A percentile compares a stretch with the other conserved stretches of the same genome.
Evolutionary conservation across 768 basidiomycete genomes (phyloP).

Genomic region (Ephemerocybe angulata): DNA sequence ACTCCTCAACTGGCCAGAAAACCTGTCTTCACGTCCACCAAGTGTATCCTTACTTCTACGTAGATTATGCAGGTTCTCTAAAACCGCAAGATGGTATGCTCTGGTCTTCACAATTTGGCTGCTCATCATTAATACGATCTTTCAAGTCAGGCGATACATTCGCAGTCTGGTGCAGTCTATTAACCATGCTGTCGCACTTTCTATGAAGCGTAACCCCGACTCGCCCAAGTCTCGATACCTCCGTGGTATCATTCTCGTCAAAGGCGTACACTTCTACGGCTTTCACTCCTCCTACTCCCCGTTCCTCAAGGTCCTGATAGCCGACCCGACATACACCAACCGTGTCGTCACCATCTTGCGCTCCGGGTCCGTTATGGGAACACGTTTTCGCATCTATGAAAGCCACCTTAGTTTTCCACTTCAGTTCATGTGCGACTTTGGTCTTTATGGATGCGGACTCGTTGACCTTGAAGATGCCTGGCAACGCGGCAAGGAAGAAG

Average conservation of each 20-base stretch:
- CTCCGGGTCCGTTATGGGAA: conserved; percentile 79
- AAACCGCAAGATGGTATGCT: conserved; percentile 56
- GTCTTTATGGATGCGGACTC: conserved; percentile 91
- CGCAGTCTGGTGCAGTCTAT: conserved; percentile 66
- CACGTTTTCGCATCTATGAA: conserved; percentile 78
- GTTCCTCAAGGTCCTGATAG: conserved; percentile 82
- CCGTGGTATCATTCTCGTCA: conserved; percentile 79
- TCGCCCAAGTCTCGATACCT: conserved; percentile 57
- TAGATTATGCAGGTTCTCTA: conserved; percentile 73
- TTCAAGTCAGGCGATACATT: conserved; percentile 70
- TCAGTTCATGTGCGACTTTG: conserved; percentile 94
- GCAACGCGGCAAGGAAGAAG: conserved; percentile 45
- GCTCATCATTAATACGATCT: neutral
- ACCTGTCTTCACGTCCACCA: conserved; percentile 91
- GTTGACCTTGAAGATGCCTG: conserved; percentile 70
- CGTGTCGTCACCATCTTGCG: conserved; percentile 74
- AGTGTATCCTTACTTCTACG: conserved; percentile 90
- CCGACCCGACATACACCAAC: conserved; percentile 64
- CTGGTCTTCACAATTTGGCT: neutral
- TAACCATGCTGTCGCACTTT: conserved; percentile 82
- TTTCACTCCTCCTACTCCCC: conserved; percentile 82
- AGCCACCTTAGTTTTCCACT: conserved; percentile 84
- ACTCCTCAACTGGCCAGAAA: conserved; percentile 70
- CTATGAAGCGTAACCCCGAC: conserved; percentile 68
- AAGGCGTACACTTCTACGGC: conserved; percentile 95